Base-by-base conservation (phyloP, 208 protist genomes). In the Entamoeba histolytica region DNA sequence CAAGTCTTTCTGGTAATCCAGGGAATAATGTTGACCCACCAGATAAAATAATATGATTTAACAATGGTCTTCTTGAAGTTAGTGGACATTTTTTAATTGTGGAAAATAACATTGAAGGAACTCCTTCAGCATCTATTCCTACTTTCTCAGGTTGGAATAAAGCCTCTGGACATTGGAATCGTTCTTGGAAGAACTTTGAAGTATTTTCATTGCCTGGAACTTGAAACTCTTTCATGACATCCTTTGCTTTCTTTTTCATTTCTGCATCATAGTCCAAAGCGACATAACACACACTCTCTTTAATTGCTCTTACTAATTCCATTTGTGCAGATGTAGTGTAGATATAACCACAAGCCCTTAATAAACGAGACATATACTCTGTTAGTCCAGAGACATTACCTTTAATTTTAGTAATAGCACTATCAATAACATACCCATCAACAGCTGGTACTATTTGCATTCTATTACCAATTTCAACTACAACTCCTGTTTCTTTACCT, bases 401-500 rank as follows among this genome's bases (percentile, higher is more conserved):
- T 95, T 98, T 97, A 28, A 99, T 94, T 94, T 97, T 96, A 61
- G 95, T 94, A 91, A 97, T 96, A 28, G 61, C 61, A 94, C 97
- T 94, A 19, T 95, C 95, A 19, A 98, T 93, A 4, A 95, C 92
- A 95, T 98, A 99, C 93, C 98, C 98, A 92, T 99, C 98, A 94
- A 96, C 98, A 14, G 99, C 98, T 23, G 98, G 98, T 5, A 98
- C 97, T 87, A 99, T 96, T 93, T 99, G 98, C 14, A 99, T 97
- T 91, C 98, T 98, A 91, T 99, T 98, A 87, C 99, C 99, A 93
- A 97, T 98, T 95, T 99, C 98, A 52, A 99, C 95, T 10, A 99
- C 98, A 23, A 99, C 96, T 93, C 99, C 99, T 23, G 98, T 99
- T 0, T 97, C 96, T 23, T 98, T 96, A 91, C 99, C 98, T 94